Evolutionary conservation across 2,329 filamentous ascomycete genomes (phyloP).

Genomic region (Purpureocillium lavendulum): DNA sequence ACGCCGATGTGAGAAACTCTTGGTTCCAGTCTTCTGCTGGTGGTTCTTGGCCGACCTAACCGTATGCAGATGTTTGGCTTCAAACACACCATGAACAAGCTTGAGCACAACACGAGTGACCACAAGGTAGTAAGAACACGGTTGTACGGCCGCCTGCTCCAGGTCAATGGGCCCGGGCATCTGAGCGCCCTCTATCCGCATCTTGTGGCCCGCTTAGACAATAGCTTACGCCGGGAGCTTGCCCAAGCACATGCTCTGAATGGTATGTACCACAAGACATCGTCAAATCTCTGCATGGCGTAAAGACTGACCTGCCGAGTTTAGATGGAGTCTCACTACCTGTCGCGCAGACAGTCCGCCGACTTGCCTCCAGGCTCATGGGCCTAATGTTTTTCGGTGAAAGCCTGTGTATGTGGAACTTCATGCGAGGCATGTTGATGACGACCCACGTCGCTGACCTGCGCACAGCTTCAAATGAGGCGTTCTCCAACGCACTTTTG

Average conservation of each 20-base stretch:
- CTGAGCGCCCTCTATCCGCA: neutral
- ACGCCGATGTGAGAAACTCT: neutral
- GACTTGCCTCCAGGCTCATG: neutral
- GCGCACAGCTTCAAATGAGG: neutral
- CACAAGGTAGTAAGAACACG: neutral
- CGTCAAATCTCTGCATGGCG: too few relatives aligned
- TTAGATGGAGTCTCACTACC: neutral
- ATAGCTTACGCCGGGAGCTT: neutral
- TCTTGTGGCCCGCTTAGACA: neutral
- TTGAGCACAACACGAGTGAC: conserved; percentile 1
- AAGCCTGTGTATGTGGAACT: neutral
- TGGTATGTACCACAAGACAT: too few relatives aligned
- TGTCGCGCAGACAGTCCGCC: neutral
- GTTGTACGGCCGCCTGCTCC: neutral
- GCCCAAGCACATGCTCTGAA: neutral
- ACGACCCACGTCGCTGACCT: too few relatives aligned
- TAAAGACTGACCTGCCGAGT: too few relatives aligned
- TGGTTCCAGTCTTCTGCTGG: neutral
- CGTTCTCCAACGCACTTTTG: neutral
- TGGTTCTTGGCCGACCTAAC: too few relatives aligned
- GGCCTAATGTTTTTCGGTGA: neutral
- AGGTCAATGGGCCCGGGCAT: neutral
- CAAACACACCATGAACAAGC: conserved; percentile 1
- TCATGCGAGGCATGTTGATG: too few relatives aligned
- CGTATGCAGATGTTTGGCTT: neutral